Conservation (phyloP, 257 asterid genomes). For the Eucommia ulmoides region DNA sequence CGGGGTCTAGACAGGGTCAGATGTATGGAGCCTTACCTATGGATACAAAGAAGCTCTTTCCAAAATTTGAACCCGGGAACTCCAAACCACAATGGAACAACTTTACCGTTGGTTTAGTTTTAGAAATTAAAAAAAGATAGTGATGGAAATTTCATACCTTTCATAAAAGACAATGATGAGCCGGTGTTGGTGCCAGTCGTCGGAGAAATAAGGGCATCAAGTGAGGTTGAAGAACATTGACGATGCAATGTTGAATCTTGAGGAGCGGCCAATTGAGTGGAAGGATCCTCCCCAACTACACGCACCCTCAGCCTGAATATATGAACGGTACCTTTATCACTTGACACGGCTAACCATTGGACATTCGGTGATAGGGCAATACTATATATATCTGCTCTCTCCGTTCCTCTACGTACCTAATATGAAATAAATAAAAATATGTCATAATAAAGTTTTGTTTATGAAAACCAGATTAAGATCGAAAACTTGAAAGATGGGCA, state of each 20-base stretch:
- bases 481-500: no score
- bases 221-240: slow-evolving; percentile 53
- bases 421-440: slow-evolving; percentile 13
- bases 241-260: slow-evolving; percentile 29
- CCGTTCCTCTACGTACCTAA: slow-evolving; percentile 93
- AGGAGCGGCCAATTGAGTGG: slow-evolving; percentile 33
- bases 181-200: slow-evolving; percentile 69
- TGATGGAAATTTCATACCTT: no score
- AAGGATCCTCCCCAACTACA: slow-evolving; percentile 48
- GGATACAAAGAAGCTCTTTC: no score
- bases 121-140: no score
- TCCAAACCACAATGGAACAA: no score
- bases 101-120: no score
- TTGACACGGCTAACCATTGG: slow-evolving; percentile 87
- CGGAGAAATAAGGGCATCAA: slow-evolving; percentile 64
- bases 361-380: slow-evolving; percentile 80
- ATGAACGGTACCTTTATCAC: slow-evolving; percentile 94
- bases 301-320: slow-evolving; percentile 83
- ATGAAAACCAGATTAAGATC: slow-evolving; percentile 3
- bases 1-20: no score
- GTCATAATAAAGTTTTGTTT: slow-evolving; percentile 5
- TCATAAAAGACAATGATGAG: slow-evolving; percentile 83
- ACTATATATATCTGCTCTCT: slow-evolving; percentile 71
- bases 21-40: no score
- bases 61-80: no score